Conservation (phyloP, 352 stramenopile species). For the Pythium grandisporangium region DNA sequence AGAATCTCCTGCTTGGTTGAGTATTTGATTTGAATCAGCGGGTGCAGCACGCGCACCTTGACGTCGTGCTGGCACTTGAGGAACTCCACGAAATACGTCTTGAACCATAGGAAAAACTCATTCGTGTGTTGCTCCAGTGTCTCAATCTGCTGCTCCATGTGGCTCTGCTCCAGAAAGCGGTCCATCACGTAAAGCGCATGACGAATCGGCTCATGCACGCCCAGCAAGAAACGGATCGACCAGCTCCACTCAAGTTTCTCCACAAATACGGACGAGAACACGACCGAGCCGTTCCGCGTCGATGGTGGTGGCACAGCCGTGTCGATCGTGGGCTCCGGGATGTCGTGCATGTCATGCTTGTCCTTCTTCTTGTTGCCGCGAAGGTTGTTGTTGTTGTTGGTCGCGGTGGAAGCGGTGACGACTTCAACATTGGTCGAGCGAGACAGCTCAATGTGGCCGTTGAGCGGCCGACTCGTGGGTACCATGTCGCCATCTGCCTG, state of each 20-base stretch:
- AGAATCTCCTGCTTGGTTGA: slow-evolving; percentile 54
- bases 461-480: background rate
- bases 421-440: background rate
- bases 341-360: background rate
- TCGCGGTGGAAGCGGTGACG: background rate
- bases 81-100: slow-evolving; percentile 73
- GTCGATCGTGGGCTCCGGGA: slow-evolving; percentile 4
- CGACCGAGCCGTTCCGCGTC: slow-evolving; percentile 40
- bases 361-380: background rate
- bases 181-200: slow-evolving; percentile 81
- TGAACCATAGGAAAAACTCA: slow-evolving; percentile 80
- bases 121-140: slow-evolving; percentile 40
- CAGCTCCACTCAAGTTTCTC: slow-evolving; percentile 46
- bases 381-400: background rate
- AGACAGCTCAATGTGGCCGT: background rate
- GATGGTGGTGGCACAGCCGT: slow-evolving; percentile 29
- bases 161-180: slow-evolving; percentile 57
- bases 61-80: slow-evolving; percentile 59
- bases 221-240: slow-evolving; percentile 66
- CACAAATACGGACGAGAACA: slow-evolving; percentile 66
- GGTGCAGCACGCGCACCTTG: slow-evolving; percentile 55
- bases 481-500: background rate
- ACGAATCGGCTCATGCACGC: slow-evolving; percentile 68
- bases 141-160: slow-evolving; percentile 17
- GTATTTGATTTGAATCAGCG: slow-evolving; percentile 50